phyloP scores from a whole-genome alignment of 352 stramenopile species.

The Phytophthora idaei region DNA sequence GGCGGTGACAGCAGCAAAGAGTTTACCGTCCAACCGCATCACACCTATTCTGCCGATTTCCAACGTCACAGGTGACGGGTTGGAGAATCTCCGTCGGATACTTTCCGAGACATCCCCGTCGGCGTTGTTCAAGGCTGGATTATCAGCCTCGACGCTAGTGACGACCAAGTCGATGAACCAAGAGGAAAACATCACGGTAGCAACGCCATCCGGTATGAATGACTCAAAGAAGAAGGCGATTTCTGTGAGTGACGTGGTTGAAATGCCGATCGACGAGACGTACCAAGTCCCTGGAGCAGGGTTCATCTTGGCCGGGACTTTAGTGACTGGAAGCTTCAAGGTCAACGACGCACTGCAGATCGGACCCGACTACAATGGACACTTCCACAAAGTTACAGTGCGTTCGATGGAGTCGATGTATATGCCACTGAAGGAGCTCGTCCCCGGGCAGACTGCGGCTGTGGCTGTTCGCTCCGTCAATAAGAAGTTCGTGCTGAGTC shows the following conservation, averaged over 20 bases:
- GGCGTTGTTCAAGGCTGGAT: constrained; percentile 75
- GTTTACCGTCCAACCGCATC: constrained; percentile 91
- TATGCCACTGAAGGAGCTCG: constrained; percentile 88
- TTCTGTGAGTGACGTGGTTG: constrained; percentile 53
- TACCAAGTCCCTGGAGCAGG: constrained; percentile 94
- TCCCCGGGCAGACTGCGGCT: constrained; percentile 85
- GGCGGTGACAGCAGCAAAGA: constrained; percentile 86
- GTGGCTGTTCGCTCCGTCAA: constrained; percentile 89
- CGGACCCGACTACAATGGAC: constrained; percentile 89
- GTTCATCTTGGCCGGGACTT: constrained; percentile 93
- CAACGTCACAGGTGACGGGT: constrained; percentile 96
- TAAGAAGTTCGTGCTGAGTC: constrained; percentile 86
- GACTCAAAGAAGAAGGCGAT: constrained; percentile 25
- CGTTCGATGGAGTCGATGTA: constrained; percentile 92
- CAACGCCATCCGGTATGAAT: constrained; percentile 8
- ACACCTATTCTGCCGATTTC: constrained; percentile 97
- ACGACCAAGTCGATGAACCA: constrained; percentile 68
- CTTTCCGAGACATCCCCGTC: constrained; percentile 70
- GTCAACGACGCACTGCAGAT: constrained; percentile 90
- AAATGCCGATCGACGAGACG: constrained; percentile 90
- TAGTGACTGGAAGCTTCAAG: constrained; percentile 91
- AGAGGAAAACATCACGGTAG: constrained; percentile 38
- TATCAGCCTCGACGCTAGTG: constrained; percentile 62
- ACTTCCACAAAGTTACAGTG: constrained; percentile 88
- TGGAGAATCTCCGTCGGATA: constrained; percentile 79